These are phyloP conservation scores for Epichloe gansuensis DNA, from an alignment of 2,329 filamentous ascomycete genomes.

Conservation along the genomic window DNA sequence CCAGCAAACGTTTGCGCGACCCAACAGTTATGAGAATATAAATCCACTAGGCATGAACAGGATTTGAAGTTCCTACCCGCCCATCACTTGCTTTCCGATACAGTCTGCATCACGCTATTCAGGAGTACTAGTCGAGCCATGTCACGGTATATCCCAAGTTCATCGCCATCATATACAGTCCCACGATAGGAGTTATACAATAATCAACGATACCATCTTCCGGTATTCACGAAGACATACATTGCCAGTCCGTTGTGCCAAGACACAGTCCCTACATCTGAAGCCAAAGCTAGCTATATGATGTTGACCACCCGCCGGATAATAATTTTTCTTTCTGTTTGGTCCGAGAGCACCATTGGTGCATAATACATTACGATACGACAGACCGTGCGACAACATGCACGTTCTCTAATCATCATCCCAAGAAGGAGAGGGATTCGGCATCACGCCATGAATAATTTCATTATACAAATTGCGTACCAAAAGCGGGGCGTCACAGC, in stretches of 20 bases:
- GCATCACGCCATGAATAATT: not conserved
- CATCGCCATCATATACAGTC: not conserved
- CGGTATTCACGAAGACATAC: not conserved
- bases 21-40: slow-evolving; percentile 27
- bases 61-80: slow-evolving; percentile 16
- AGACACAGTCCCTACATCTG: not conserved
- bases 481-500: not conserved
- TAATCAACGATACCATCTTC: too few species aligned
- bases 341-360: too few species aligned
- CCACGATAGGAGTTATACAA: not conserved
- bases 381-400: too few species aligned
- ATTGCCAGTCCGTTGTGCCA: not conserved
- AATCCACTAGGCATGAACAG: slow-evolving; percentile 47
- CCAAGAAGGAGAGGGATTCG: not conserved
- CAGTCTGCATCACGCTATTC: not conserved
- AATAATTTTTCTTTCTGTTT: not conserved
- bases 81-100: not conserved
- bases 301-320: not conserved
- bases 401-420: too few species aligned
- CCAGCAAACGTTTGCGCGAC: slow-evolving; percentile 26
- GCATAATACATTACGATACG: too few species aligned
- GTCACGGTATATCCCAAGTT: not conserved
- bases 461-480: not conserved
- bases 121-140: not conserved
- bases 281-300: not conserved